Percentiles rank a stretch among this genome's conserved stretches.
These are phyloP conservation scores for Boeremia exigua DNA, from an alignment of 2,329 filamentous ascomycete species.

Conservation along the genomic window DNA sequence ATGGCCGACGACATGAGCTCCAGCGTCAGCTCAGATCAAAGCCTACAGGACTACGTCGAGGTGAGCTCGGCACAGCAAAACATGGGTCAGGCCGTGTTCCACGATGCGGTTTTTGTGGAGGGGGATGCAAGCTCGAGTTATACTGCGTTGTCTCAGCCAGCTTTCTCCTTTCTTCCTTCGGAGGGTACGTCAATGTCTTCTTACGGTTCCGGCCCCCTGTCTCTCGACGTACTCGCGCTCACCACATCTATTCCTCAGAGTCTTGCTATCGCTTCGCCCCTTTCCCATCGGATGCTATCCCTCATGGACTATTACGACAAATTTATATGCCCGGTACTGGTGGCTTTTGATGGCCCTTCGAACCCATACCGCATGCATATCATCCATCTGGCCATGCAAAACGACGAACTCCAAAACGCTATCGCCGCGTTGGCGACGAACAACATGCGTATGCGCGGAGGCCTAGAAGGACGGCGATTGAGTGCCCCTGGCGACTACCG, in stretches of 20 bases:
- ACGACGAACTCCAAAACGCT: slow-evolving; percentile 86
- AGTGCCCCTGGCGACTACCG: slow-evolving; percentile 39
- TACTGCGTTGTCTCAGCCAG: slow-evolving; percentile 45
- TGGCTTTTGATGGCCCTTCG: slow-evolving; percentile 80
- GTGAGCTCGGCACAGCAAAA: slow-evolving; percentile 43
- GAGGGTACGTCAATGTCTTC: slow-evolving; percentile 52
- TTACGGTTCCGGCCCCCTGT: slow-evolving; percentile 47
- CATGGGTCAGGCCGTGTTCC: slow-evolving; percentile 45
- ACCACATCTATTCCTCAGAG: slow-evolving; percentile 51
- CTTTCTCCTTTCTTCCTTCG: slow-evolving; percentile 49
- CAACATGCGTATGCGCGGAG: slow-evolving; percentile 85
- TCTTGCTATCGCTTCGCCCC: slow-evolving; percentile 60
- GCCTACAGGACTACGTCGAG: slow-evolving; percentile 52
- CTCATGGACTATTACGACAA: slow-evolving; percentile 94
- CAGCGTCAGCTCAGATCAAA: slow-evolving; percentile 55
- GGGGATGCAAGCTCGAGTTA: slow-evolving; percentile 49
- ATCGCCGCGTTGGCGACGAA: slow-evolving; percentile 89
- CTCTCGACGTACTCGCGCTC: slow-evolving; percentile 48
- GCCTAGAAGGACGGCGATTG: slow-evolving; percentile 57
- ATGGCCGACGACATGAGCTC: slow-evolving; percentile 52
- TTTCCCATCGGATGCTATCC: slow-evolving; percentile 81
- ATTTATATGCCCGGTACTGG: slow-evolving; percentile 88
- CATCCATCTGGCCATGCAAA: slow-evolving; percentile 75
- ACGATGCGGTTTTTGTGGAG: slow-evolving; percentile 46
- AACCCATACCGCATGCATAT: slow-evolving; percentile 90